A percentile compares a stretch with the other conserved stretches of the same genome.
Conservation (phyloP, 768 basidiomycete species). For the Mycena chlorophos region DNA sequence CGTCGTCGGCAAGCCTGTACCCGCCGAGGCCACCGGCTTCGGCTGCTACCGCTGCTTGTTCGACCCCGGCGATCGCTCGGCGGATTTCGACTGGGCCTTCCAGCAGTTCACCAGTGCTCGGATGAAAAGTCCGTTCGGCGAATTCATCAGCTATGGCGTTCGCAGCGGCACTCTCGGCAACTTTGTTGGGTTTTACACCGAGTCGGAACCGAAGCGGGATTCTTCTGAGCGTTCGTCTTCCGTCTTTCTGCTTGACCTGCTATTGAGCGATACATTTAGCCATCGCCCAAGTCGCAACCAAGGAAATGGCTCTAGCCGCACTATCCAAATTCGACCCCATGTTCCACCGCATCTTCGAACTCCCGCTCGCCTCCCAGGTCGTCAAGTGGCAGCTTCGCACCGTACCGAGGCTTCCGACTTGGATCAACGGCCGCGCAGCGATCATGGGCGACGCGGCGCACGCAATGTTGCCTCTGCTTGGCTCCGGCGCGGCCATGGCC, state of each 20-base stretch:
- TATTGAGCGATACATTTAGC: too few relatives aligned
- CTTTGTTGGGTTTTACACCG: conserved; percentile 3
- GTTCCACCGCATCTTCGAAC: conserved; percentile 8
- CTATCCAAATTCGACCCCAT: conserved; percentile 9
- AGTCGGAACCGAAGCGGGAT: conserved; percentile 4
- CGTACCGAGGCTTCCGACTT: conserved; percentile 12
- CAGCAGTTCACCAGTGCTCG: neutral
- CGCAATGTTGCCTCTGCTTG: conserved; percentile 26
- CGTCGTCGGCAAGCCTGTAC: neutral
- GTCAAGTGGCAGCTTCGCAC: conserved; percentile 11
- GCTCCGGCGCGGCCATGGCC: conserved; percentile 29
- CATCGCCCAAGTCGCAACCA: neutral
- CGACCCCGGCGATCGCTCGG: neutral
- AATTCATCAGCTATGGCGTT: conserved; percentile 4
- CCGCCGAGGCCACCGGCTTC: neutral
- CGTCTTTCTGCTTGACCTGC: too few relatives aligned
- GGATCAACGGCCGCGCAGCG: conserved; percentile 12
- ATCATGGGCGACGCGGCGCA: conserved; percentile 23
- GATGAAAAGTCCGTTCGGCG: neutral
- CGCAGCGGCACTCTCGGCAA: conserved; percentile 11
- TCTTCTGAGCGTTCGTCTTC: too few relatives aligned
- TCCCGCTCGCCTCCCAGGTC: conserved; percentile 5
- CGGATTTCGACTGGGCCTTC: neutral
- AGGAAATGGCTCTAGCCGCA: neutral
- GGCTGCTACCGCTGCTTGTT: conserved; percentile 5